Percentiles rank a stretch among this genome's conserved stretches.
Evolutionary conservation across 2,329 filamentous ascomycete species (phyloP).

Genomic region (Colletotrichum australisinense): DNA sequence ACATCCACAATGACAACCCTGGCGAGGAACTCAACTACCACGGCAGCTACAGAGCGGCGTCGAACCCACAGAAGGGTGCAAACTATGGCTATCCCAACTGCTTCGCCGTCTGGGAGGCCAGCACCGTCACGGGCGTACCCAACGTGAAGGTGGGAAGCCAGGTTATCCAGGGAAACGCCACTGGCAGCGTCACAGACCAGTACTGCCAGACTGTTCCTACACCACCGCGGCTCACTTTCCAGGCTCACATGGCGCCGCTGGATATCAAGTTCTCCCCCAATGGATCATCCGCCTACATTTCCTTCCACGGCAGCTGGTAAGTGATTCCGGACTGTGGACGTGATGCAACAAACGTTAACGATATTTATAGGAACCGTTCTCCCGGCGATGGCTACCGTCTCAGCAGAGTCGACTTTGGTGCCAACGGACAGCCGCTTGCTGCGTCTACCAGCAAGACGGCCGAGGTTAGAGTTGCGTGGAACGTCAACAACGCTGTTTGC

Average conservation of each 20-base stretch:
- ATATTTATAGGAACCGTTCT: slow-evolving; percentile 43
- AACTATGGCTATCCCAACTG: slow-evolving; percentile 51
- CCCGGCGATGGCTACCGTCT: slow-evolving; percentile 52
- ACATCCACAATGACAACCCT: slow-evolving; percentile 76
- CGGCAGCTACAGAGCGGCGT: slow-evolving; percentile 60
- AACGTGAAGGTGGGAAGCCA: slow-evolving; percentile 60
- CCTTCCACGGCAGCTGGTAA: slow-evolving; percentile 81
- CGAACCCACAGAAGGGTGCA: slow-evolving; percentile 48
- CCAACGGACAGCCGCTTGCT: slow-evolving; percentile 47
- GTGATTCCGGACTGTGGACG: slow-evolving; percentile 34
- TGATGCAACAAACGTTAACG: background rate
- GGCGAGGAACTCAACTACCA: slow-evolving; percentile 82
- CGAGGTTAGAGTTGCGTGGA: slow-evolving; percentile 60
- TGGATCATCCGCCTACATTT: slow-evolving; percentile 71
- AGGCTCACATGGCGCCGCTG: slow-evolving; percentile 77
- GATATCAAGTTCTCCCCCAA: slow-evolving; percentile 75
- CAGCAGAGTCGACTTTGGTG: slow-evolving; percentile 48
- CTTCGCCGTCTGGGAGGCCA: slow-evolving; percentile 70
- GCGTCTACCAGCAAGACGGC: slow-evolving; percentile 51
- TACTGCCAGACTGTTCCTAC: slow-evolving; percentile 53
- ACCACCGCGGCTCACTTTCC: slow-evolving; percentile 67
- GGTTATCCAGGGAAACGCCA: slow-evolving; percentile 54
- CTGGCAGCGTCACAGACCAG: slow-evolving; percentile 34
- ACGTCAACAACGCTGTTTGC: slow-evolving; percentile 60
- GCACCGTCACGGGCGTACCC: slow-evolving; percentile 53